A percentile compares a stretch with the other conserved stretches of the same genome.
Evolutionary conservation across 2,329 filamentous ascomycete species (phyloP).

Genomic region (Botrytis aclada): DNA sequence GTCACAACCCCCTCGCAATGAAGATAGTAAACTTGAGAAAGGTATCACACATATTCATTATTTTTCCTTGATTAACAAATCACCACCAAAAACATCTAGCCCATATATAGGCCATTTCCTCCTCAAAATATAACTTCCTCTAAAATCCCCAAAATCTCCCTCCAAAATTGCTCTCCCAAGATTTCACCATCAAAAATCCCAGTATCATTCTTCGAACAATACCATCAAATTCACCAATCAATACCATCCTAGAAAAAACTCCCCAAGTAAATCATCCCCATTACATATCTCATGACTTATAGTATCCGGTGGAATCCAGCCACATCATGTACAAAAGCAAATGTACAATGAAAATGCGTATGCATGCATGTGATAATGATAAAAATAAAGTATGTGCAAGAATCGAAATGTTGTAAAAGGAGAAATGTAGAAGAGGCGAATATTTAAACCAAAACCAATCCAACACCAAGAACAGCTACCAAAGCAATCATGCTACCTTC

Average conservation of each 20-base stretch:
- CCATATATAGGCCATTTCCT: background rate
- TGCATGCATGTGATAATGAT: background rate
- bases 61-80: background rate
- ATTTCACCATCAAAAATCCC: background rate
- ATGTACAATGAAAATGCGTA: background rate
- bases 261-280: background rate
- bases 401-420: background rate
- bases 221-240: background rate
- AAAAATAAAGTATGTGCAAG: conserved; percentile 14
- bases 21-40: background rate
- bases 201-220: background rate
- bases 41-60: background rate
- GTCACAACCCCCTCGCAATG: background rate
- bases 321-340: conserved; percentile 4
- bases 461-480: conserved; percentile 8
- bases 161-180: background rate
- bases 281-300: background rate
- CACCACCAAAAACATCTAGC: background rate
- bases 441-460: background rate
- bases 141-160: conserved; percentile 4
- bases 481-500: conserved; percentile 18
- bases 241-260: background rate
- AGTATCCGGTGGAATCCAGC: conserved; percentile 7
- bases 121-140: background rate
- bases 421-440: background rate